Base-by-base conservation (phyloP, 805 yeast genomes). In the Spathaspora sp. region DNA sequence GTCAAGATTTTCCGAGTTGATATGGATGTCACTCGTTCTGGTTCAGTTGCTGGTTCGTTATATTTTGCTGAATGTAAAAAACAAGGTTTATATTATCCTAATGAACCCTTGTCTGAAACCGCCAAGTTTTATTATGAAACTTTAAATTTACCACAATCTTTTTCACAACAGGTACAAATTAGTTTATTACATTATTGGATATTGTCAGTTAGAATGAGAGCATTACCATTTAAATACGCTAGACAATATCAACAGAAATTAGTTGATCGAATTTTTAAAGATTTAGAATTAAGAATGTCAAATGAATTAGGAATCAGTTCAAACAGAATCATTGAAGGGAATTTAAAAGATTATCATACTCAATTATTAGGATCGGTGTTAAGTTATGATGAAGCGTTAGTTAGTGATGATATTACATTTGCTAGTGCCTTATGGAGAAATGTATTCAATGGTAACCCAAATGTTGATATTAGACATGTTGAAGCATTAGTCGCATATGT, bases 141-240 rank as follows among this genome's bases (percentile, higher is more conserved):
- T 11, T 73, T 94, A 52, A 85, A 82, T 23, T 73, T 94, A 62
- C 97, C 97, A 35, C 78, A 80, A 64, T 86, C 97, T 0, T 92
- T 93, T 64, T 83, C 93, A n/a, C 96, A 91, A 68, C 93, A 97
- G 97, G 93, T 86, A 67, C 98, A 93, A 70, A 87, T 94, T 55
- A 88, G 97, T 6, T 76, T 86, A 1, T 76, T 94, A 58, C 99
- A 94, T 68, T 83, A 89, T 53, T 94, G 99, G 99, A 85, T 94
- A 63, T 76, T 94, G 45, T 86, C 87, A 57, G 96, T 89, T 16
- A 85, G 99, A 65, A 92, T 94, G 97, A 83, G 99, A 67, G 96
- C 96, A 9, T 79, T 94, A 87, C 98, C 98, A 0, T 86, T 86
- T 66, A 86, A 89, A 61, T 85, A 89, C 64, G 96, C 97, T 42